Evolutionary conservation across 192 early-diverging fungal species (phyloP).

Genomic region (Chytriomyces sp.): DNA sequence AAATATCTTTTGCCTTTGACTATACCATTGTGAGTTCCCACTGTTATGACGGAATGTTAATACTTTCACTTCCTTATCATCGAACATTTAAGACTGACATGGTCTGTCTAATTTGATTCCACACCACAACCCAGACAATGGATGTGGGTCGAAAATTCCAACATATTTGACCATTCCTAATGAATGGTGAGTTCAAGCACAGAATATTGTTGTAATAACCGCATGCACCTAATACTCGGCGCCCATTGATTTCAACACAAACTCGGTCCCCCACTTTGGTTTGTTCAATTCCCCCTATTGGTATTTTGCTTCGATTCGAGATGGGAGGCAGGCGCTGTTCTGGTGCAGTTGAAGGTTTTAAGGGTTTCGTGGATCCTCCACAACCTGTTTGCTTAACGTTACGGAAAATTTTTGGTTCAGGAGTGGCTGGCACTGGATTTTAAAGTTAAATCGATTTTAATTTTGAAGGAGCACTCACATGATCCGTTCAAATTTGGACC

Average conservation of each 20-base stretch:
- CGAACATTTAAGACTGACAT: slow-evolving; percentile 25
- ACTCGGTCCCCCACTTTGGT: slow-evolving; percentile 45
- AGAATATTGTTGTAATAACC: too few relatives aligned
- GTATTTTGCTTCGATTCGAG: background rate
- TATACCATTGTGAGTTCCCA: slow-evolving; percentile 52
- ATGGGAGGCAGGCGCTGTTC: too few relatives aligned
- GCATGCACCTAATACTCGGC: slow-evolving; percentile 35
- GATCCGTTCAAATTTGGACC: slow-evolving; percentile 40
- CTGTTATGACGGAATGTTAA: slow-evolving; percentile 2
- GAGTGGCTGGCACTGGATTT: too few relatives aligned
- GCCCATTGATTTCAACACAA: slow-evolving; percentile 35
- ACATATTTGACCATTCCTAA: slow-evolving; percentile 50
- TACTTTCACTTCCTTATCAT: background rate
- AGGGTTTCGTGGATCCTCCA: too few relatives aligned
- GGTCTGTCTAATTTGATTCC: slow-evolving; percentile 45
- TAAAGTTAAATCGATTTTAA: too few relatives aligned
- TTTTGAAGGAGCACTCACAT: too few relatives aligned
- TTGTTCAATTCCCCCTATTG: background rate
- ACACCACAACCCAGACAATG: slow-evolving; percentile 46
- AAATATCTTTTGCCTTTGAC: slow-evolving; percentile 48
- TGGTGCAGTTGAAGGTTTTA: too few relatives aligned
- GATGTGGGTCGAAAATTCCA: slow-evolving; percentile 43
- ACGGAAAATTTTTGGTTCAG: too few relatives aligned
- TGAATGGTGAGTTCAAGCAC: too few relatives aligned
- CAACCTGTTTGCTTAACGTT: too few relatives aligned